phyloP scores from a whole-genome alignment of 345 rosid genomes.

The Salix exigua region DNA sequence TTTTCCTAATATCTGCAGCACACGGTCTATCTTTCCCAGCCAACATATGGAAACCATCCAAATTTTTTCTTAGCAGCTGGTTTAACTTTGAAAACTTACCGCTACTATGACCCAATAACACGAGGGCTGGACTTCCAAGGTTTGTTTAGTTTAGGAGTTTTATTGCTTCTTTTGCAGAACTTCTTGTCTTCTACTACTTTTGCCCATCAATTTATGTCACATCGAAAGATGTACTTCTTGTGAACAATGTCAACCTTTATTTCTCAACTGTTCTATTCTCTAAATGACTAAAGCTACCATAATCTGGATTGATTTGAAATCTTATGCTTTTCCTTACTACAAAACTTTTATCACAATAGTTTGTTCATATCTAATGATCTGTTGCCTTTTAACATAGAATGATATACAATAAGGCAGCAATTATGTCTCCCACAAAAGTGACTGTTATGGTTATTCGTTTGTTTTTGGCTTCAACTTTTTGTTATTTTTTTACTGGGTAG shows the following conservation, averaged over 20 bases:
- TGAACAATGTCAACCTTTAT: not conserved
- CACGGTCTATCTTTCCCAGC: slow-evolving; percentile 35
- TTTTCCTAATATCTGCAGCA: slow-evolving; percentile 23
- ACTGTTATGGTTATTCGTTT: not conserved
- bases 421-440: not conserved
- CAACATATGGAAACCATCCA: slow-evolving; percentile 45
- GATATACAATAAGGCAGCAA: not conserved
- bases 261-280: not conserved
- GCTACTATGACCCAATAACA: slow-evolving; percentile 44
- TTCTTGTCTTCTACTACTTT: not conserved
- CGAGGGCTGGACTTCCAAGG: slow-evolving; percentile 47
- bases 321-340: not conserved
- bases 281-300: not conserved
- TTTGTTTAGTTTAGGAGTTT: slow-evolving; percentile 9
- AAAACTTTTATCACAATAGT: not conserved
- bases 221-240: not conserved
- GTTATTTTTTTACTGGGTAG: slow-evolving; percentile 15
- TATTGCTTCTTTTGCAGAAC: not conserved
- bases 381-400: not conserved
- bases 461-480: not conserved
- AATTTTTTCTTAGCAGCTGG: slow-evolving; percentile 37
- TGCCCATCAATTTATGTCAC: not conserved
- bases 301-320: not conserved
- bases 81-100: slow-evolving; percentile 34
- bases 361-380: not conserved